Base-by-base conservation (phyloP, 2,329 filamentous ascomycete species). In the Aspergillus melleus region DNA sequence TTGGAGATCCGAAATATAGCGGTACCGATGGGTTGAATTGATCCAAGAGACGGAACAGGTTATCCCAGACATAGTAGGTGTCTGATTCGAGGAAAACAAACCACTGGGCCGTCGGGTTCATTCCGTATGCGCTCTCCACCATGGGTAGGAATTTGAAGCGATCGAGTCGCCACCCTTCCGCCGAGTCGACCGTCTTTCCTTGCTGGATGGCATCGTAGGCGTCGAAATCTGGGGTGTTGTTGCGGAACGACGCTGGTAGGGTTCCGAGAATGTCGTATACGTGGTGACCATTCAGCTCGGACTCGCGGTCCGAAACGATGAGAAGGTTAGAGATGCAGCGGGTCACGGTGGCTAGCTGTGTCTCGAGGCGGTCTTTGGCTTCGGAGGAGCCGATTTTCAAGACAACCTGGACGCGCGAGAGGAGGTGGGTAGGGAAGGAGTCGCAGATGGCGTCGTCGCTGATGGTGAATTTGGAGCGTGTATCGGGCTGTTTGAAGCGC, bases 61-160 rank as follows among this genome's bases (percentile, higher is more conserved):
- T 80, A 30, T 76, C 70, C 78, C 79, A 81, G 14, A 76, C 72
- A 14, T 81, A 57, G 62, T 78, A 84, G 52, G 83, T 86, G 66
- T 86, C 83, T 2, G 82, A 81, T 64, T 86, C 83, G 51, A 83
- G 80, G 68, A 85, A 84, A 55, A 86, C 78, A 64, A 83, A 86
- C 79, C 84, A 85, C 39, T 81, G 75, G 50, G 80, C 79, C n/a
- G 77, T 71, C 2, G 79, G 79, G 32, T 80, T 81, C 56, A 73
- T 69, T 29, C 75, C 71, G 72, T 82, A 83, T 0, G 82, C 80
- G 29, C 79, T 72, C 59, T 84, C 80, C 4, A 86, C 73, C 78
- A 84, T 83, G 46, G 83, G 81, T 30, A 86, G 67, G 62, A 85
- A 85, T 68, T 86, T 86, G 77, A 80, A 86, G 67, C 83, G 83